Evolutionary conservation across 2,329 filamentous ascomycete species (phyloP), one percentile per base, ranked within the genome.

Genomic region (Exophiala spinifera): DNA sequence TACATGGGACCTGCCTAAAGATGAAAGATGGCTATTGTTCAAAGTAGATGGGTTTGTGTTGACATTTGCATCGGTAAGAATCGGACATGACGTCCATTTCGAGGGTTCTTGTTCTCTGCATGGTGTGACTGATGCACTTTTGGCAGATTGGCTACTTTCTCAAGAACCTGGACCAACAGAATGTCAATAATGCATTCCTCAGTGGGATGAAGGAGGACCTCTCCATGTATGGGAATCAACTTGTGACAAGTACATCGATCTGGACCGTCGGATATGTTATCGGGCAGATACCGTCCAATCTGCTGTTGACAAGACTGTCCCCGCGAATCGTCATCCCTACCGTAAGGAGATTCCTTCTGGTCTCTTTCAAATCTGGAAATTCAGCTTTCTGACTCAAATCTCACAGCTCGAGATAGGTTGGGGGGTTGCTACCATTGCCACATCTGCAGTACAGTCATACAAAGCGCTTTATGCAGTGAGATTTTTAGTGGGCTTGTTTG

Each of bases 351-450:
- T 45, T 21, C 28, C 25, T 28, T 25, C 11, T 36, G 49, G 14
- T 14, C n/a, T 25, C 15, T 31, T 39, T 49, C 28, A n/a, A n/a
- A n/a, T 33, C 14, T 20, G 4, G 51, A 74, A 74, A 10, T 63
- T 58, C 31, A 66, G 6, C 68, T 77, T 1, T 76, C 82, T 66
- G 72, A 75, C 52, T 80, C 73, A 66, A 61, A 78, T 0, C 7
- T 31, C 3, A 31, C 7, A 31, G 28, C 72, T 81, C 59, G 78
- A 83, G 53, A 56, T 82, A 1, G 64, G 70, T 1, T 83, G 80
- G 80, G 79, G 79, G 0, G 64, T 82, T 23, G 80, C 82, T 55
- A 83, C 80, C 0, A 69, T 84, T 3, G 66, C 82, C 2, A 79
- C 82, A 55, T 83, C 76, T 49, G 74, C 79, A 1, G 65, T 66